A percentile compares a stretch with the other conserved stretches of the same genome.
Evolutionary conservation across 2,329 filamentous ascomycete species (phyloP).

Genomic region (Exophiala phaeomuriformis): DNA sequence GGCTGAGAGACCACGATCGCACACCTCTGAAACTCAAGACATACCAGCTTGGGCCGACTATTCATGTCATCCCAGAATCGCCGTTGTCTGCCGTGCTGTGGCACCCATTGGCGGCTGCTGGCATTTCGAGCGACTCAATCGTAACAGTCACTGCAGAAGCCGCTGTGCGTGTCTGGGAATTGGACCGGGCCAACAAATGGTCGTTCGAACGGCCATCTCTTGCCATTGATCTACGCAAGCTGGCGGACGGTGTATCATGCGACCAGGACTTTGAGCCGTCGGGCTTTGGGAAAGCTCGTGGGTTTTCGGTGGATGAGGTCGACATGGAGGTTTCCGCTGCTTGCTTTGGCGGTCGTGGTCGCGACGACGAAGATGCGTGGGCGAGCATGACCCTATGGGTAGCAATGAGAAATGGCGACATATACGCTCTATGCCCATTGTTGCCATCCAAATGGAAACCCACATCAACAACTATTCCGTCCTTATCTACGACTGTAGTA

Average conservation of each 20-base stretch:
- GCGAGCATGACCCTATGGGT: conserved; percentile 94
- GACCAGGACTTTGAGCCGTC: conserved; percentile 80
- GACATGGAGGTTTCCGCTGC: conserved; percentile 93
- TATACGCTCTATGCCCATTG: conserved; percentile 88
- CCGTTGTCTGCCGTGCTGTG: conserved; percentile 75
- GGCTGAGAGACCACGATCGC: conserved; percentile 62
- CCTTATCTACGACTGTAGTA: conserved; percentile 73
- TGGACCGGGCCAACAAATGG: conserved; percentile 75
- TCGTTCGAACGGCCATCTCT: conserved; percentile 79
- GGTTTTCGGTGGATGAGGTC: conserved; percentile 79
- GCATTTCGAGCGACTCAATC: conserved; percentile 62
- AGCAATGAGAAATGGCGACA: conserved; percentile 86
- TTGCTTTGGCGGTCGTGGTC: conserved; percentile 69
- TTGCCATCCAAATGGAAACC: conserved; percentile 81
- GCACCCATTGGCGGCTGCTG: conserved; percentile 75
- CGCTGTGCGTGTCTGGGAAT: conserved; percentile 81
- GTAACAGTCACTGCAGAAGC: conserved; percentile 86
- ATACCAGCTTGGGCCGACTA: conserved; percentile 85
- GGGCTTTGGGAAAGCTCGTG: conserved; percentile 63
- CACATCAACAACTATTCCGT: conserved; percentile 67
- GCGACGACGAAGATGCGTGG: conserved; percentile 61
- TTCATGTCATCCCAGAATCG: conserved; percentile 79
- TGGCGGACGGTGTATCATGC: conserved; percentile 72
- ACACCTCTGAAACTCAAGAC: conserved; percentile 71
- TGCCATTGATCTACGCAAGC: conserved; percentile 79